These are phyloP conservation scores for Fraxinus sp. DNA, from an alignment of 305 asterid genomes.

Conservation along the genomic window DNA sequence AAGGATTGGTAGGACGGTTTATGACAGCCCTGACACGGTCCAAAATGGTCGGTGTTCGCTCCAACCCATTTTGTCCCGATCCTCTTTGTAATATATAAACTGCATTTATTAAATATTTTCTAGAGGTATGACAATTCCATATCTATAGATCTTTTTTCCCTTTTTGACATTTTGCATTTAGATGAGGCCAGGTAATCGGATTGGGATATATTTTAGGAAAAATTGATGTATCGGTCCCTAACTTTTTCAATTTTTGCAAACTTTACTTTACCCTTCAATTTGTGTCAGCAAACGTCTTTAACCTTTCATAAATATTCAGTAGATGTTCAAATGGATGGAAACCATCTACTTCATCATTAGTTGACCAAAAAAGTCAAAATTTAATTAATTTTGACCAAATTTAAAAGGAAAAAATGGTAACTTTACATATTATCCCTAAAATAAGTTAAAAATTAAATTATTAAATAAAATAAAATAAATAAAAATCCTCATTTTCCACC, in stretches of 20 bases:
- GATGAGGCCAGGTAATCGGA: background rate
- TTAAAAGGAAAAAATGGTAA: too few species aligned
- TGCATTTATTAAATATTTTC: conserved; percentile 5
- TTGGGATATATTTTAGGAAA: background rate
- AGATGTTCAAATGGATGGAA: too few species aligned
- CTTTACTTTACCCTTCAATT: background rate
- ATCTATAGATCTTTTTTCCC: background rate
- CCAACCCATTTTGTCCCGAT: conserved; percentile 6
- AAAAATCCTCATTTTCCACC: too few species aligned
- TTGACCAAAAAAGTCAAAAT: too few species aligned
- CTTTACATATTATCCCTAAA: too few species aligned
- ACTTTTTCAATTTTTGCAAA: too few species aligned
- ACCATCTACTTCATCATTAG: too few species aligned
- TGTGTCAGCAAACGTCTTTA: background rate
- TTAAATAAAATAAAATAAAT: too few species aligned
- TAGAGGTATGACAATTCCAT: background rate
- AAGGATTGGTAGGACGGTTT: conserved; percentile 44
- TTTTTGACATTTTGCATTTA: background rate
- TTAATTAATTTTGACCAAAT: too few species aligned
- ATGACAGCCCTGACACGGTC: conserved; percentile 1
- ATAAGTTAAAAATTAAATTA: too few species aligned
- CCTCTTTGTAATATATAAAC: background rate
- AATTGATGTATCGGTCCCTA: background rate
- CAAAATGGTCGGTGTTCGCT: conserved; percentile 31
- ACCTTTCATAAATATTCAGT: background rate